Conservation (phyloP, 805 yeast species). For the Wickerhamomyces hampshirensis region DNA sequence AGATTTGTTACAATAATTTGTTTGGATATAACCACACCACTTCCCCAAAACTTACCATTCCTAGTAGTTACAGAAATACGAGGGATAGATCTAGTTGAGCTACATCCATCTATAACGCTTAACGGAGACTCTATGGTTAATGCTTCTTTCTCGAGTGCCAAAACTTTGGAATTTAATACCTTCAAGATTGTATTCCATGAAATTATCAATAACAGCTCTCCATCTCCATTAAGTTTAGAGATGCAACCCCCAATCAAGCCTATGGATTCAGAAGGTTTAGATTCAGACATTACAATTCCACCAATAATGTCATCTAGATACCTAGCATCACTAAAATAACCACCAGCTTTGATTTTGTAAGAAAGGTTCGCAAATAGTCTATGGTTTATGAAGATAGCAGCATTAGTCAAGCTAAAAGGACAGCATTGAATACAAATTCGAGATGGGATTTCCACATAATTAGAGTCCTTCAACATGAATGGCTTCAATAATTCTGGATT, state of each 20-base stretch:
- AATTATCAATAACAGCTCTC: slow-evolving; percentile 19
- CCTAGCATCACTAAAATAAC: slow-evolving; percentile 21
- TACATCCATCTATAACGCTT: no score
- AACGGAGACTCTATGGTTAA: no score
- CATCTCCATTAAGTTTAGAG: slow-evolving; percentile 25
- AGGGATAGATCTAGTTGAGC: slow-evolving; percentile 18
- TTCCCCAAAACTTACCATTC: slow-evolving; percentile 24
- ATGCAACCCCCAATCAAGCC: slow-evolving; percentile 22
- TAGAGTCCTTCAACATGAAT: slow-evolving; percentile 8
- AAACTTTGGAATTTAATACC: slow-evolving; percentile 7
- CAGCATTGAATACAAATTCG: slow-evolving; percentile 20
- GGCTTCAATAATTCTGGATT: slow-evolving; percentile 7
- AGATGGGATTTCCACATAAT: slow-evolving; percentile 12
- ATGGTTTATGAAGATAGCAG: slow-evolving; percentile 23
- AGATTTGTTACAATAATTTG: slow-evolving; percentile 21
- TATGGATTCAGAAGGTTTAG: slow-evolving; percentile 7
- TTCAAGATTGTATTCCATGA: slow-evolving; percentile 23
- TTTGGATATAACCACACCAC: slow-evolving; percentile 21
- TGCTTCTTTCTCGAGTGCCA: neutral
- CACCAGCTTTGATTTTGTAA: slow-evolving; percentile 13
- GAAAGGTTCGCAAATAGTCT: slow-evolving; percentile 17
- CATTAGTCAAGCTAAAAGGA: slow-evolving; percentile 27
- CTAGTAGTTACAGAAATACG: slow-evolving; percentile 18
- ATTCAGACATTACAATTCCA: slow-evolving; percentile 17
- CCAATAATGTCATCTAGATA: slow-evolving; percentile 26